Percentiles rank a stretch among this genome's conserved stretches.
Conservation (phyloP, 176 grass and related monocot species). For the Cenchrus fungigraminus region DNA sequence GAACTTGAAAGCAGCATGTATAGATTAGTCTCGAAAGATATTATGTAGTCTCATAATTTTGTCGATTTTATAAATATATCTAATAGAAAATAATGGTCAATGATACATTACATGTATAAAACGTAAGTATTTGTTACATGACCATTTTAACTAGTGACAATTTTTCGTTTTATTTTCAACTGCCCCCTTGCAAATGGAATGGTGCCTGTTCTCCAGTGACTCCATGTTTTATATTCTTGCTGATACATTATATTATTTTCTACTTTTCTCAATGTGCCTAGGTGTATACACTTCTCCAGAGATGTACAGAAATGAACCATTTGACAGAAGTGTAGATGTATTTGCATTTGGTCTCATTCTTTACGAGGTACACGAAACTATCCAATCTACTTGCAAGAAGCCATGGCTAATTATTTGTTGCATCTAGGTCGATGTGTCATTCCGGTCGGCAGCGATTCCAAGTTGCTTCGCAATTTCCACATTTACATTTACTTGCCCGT, state of each 20-base stretch:
- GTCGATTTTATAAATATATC: background rate
- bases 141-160: background rate
- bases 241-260: slow-evolving; percentile 10
- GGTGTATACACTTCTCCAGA: slow-evolving; percentile 83
- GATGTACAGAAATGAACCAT: slow-evolving; percentile 79
- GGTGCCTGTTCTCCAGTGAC: background rate
- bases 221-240: background rate
- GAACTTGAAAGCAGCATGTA: background rate
- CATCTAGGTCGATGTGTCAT: background rate
- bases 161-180: background rate
- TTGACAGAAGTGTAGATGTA: slow-evolving; percentile 83
- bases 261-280: slow-evolving; percentile 34
- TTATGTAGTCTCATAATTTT: background rate
- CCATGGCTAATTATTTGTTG: background rate
- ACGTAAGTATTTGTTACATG: background rate
- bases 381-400: slow-evolving; percentile 13
- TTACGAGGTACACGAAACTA: slow-evolving; percentile 68
- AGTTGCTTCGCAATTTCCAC: background rate
- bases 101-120: background rate
- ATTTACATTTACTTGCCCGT: slow-evolving; percentile 19
- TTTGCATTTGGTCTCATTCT: slow-evolving; percentile 96
- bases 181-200: no score
- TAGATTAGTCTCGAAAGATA: background rate
- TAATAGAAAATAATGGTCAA: background rate
- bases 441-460: slow-evolving; percentile 9